These are phyloP conservation scores for Hanseniaspora mollemarum DNA, from an alignment of 805 yeast species.

Conservation along the genomic window DNA sequence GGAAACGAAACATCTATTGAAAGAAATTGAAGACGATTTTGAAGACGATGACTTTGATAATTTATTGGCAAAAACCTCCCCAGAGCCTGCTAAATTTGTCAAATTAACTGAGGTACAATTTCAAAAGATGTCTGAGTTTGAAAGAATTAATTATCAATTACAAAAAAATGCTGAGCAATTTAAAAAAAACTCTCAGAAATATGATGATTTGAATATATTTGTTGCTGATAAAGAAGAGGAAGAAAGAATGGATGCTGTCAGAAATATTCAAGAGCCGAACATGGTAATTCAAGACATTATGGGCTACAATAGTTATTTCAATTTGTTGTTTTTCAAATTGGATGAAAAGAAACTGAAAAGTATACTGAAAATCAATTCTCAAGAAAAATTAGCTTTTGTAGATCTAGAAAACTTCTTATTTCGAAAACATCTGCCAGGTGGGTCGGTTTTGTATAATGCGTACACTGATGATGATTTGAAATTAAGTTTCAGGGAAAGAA, in stretches of 20 bases:
- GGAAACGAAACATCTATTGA: background rate
- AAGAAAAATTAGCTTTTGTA: background rate
- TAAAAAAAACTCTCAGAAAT: background rate
- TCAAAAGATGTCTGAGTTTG: background rate
- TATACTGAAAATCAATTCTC: background rate
- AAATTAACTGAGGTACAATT: background rate
- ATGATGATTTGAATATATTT: slow-evolving; percentile 3
- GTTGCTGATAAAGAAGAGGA: slow-evolving; percentile 13
- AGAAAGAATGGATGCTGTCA: slow-evolving; percentile 5
- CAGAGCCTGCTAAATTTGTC: background rate
- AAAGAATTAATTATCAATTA: background rate
- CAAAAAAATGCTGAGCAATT: background rate
- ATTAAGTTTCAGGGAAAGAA: slow-evolving; percentile 3
- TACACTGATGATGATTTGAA: background rate
- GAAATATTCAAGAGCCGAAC: background rate
- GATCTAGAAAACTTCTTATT: background rate
- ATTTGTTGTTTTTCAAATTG: slow-evolving; percentile 5
- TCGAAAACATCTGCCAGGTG: background rate
- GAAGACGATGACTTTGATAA: slow-evolving; percentile 5
- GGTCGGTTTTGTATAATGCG: background rate
- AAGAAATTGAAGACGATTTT: slow-evolving; percentile 8
- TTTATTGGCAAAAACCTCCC: background rate
- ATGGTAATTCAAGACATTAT: background rate
- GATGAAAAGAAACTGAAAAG: background rate
- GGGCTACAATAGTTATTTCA: slow-evolving; percentile 5